Conservation (phyloP, 345 rosid species). For the Citrus australasica region DNA sequence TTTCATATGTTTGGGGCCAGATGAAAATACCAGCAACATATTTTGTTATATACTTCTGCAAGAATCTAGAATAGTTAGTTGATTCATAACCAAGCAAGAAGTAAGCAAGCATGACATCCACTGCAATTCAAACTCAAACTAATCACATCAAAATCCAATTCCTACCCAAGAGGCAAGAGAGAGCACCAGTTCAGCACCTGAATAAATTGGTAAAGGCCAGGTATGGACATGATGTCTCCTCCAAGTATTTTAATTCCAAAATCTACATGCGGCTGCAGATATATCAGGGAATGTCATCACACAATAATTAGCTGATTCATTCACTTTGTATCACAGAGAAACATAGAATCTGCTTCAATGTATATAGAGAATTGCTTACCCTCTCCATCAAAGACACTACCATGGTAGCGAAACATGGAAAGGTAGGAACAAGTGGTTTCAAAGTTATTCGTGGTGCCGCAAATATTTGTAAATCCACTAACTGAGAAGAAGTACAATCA, state of each 20-base stretch:
- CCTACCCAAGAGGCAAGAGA: slow-evolving; percentile 31
- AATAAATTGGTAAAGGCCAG: slow-evolving; percentile 68
- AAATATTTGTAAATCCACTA: slow-evolving; percentile 60
- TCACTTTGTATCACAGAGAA: neutral
- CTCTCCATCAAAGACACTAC: slow-evolving; percentile 63
- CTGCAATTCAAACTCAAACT: neutral
- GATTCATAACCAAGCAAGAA: neutral
- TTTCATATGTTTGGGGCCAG: slow-evolving; percentile 70
- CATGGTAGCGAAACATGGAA: slow-evolving; percentile 67
- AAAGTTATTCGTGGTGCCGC: slow-evolving; percentile 50
- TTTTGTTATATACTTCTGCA: slow-evolving; percentile 55
- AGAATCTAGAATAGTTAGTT: neutral
- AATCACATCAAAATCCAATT: slow-evolving; percentile 15
- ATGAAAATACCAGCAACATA: slow-evolving; percentile 58
- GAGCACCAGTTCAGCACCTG: slow-evolving; percentile 68
- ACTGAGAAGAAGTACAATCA: slow-evolving; percentile 37
- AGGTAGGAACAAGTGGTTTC: slow-evolving; percentile 73
- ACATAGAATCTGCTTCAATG: neutral
- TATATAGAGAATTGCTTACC: slow-evolving; percentile 28
- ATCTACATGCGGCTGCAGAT: slow-evolving; percentile 67
- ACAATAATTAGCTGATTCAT: neutral
- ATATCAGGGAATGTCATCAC: neutral
- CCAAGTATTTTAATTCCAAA: slow-evolving; percentile 72
- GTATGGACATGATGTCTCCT: slow-evolving; percentile 83
- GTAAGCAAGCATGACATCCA: neutral